Base-by-base conservation (phyloP, 805 yeast species). In the Dipodascus albidus region DNA sequence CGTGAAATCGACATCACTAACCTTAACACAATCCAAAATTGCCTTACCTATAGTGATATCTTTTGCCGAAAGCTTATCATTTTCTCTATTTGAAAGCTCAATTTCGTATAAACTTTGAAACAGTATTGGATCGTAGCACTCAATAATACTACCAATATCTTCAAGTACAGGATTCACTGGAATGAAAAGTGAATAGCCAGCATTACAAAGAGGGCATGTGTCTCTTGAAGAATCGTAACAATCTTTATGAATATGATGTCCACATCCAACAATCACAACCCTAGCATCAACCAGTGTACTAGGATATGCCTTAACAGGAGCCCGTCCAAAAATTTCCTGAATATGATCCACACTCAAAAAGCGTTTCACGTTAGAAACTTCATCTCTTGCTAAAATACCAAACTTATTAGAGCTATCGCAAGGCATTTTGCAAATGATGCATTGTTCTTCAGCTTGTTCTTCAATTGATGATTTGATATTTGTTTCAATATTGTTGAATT, bases 361-460 rank as follows among this genome's bases (percentile, higher is more conserved):
- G 9, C 44, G 9, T 14, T 38, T 38, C 20, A 38, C 20, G n/a
- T 38, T 38, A 6, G 44, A 38, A 38, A 38, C 44, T 38, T 38
- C 20, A 14, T 38, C 44, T 38, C 44, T 38, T n/a, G 44, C 77
- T 50, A 86, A 78, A n/a, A 84, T 74, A 0, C 96, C 96, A 67
- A 83, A 86, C 0, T 86, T 78, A 2, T 85, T 86, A 22, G 77
- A 77, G 21, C 77, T 77, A 20, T 74, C 74, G 1, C 82, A 76
- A 0, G 87, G 82, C 79, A 85, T 85, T 59, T 87, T 89, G 65
- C 96, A 88, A 14, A 88, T 69, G 41, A 88, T 82, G 64, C 96
- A 88, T 57, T 81, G 85, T 24, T 55, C 59, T 14, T 51, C 50
- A 14, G 56, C 63, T 41, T 59, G 62, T 21, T 65, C 71, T 19